These are phyloP conservation scores for Aspergillus sp. DNA, from an alignment of 2,329 filamentous ascomycete species.

Conservation along the genomic window DNA sequence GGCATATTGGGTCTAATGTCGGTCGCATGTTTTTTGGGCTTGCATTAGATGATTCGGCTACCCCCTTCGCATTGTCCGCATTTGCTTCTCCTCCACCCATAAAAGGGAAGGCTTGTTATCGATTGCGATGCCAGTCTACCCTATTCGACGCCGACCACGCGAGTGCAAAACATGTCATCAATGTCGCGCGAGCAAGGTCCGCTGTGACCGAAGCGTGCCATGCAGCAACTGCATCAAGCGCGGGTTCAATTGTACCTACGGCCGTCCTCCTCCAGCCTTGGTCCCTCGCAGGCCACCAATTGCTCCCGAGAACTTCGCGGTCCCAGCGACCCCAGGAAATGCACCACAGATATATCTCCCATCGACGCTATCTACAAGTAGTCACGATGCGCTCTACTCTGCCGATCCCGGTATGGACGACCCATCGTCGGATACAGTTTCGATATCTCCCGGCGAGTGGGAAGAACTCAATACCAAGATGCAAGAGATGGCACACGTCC, in stretches of 20 bases:
- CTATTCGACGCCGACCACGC: conserved; percentile 37
- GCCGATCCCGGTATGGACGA: conserved; percentile 20
- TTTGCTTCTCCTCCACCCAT: neutral
- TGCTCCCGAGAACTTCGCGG: conserved; percentile 13
- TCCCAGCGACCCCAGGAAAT: conserved; percentile 16
- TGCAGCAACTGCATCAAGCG: conserved; percentile 44
- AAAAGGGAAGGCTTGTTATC: neutral
- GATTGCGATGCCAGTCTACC: conserved; percentile 32
- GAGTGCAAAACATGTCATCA: conserved; percentile 50
- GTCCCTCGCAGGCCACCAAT: conserved; percentile 14
- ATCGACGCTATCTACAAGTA: conserved; percentile 13
- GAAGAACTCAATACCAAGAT: conserved; percentile 38
- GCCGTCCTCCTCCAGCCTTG: conserved; percentile 28
- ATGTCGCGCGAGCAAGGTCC: conserved; percentile 53
- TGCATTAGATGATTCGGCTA: neutral
- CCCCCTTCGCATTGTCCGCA: neutral
- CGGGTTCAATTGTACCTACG: conserved; percentile 41
- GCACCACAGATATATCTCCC: conserved; percentile 16
- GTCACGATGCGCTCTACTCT: conserved; percentile 22
- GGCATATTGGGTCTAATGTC: neutral
- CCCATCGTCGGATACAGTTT: conserved; percentile 28
- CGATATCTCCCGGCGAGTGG: conserved; percentile 35
- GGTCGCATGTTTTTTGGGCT: neutral
- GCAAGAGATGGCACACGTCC: conserved; percentile 35
- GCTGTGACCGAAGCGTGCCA: conserved; percentile 44